A percentile compares a stretch with the other conserved stretches of the same genome.
These are phyloP conservation scores for Lactifluus piperatus DNA, from an alignment of 768 basidiomycete species.

Conservation along the genomic window DNA sequence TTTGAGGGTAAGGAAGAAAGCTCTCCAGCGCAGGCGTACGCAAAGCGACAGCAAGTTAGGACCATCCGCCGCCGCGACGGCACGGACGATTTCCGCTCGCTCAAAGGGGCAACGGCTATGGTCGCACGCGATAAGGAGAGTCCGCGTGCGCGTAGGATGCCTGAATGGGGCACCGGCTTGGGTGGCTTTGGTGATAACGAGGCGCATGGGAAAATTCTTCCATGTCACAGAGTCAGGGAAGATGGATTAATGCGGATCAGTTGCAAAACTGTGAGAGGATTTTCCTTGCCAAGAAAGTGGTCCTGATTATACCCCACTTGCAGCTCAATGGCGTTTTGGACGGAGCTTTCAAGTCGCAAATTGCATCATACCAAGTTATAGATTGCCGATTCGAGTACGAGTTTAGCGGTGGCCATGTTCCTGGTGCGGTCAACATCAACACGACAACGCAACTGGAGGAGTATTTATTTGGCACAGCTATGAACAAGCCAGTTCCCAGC, in stretches of 20 bases:
- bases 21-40: constrained; percentile 77
- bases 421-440: constrained; percentile 87
- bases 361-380: constrained; percentile 70
- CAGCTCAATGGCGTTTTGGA: constrained; percentile 74
- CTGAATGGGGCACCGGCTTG: constrained; percentile 45
- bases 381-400: constrained; percentile 99
- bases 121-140: constrained; percentile 18
- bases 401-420: constrained; percentile 87
- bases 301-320: constrained; percentile 11
- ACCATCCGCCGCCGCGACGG: constrained; percentile 75
- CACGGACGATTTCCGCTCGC: constrained; percentile 68
- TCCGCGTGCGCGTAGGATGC: constrained; percentile 21
- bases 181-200: constrained; percentile 93
- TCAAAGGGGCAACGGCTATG: constrained; percentile 51
- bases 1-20: constrained; percentile 49
- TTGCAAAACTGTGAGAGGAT: constrained; percentile 56
- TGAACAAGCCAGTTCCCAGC: constrained; percentile 53
- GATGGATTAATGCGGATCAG: constrained; percentile 93
- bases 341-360: constrained; percentile 57
- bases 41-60: constrained; percentile 66
- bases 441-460: constrained; percentile 73
- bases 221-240: constrained; percentile 88
- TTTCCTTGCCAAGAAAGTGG: constrained; percentile 1
- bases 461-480: constrained; percentile 53
- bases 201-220: constrained; percentile 84